These are phyloP conservation scores for Podospora pseudopauciseta DNA, from an alignment of 495 filamentous ascomycete species.

Conservation along the genomic window DNA sequence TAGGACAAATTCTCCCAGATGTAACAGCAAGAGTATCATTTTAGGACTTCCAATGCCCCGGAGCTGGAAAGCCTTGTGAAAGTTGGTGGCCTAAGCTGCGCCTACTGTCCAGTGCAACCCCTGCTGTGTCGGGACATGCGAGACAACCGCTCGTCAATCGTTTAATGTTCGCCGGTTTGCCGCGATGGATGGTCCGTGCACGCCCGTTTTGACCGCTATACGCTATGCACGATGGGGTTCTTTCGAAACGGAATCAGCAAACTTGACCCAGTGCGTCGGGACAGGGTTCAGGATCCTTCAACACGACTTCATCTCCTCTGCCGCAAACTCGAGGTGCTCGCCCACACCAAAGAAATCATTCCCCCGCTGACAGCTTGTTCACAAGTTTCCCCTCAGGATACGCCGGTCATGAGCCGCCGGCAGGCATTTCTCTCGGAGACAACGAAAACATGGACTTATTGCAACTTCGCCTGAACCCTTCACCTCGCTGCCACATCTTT, in stretches of 20 bases:
- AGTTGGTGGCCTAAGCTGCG: constrained; percentile 27
- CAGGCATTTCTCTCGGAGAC: neutral
- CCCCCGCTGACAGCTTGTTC: neutral
- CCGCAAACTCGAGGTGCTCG: neutral
- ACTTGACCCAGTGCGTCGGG: neutral
- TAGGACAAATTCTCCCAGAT: neutral
- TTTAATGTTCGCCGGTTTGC: neutral
- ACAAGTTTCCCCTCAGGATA: neutral
- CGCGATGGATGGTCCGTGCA: constrained; percentile 3
- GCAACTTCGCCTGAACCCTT: neutral
- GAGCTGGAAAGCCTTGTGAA: constrained; percentile 22
- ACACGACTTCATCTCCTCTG: constrained; percentile 17
- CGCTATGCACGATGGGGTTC: constrained; percentile 16
- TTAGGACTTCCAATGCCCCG: constrained; percentile 15
- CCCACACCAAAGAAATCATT: neutral
- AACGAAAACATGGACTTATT: neutral
- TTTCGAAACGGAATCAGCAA: constrained; percentile 23
- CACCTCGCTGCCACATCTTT: neutral
- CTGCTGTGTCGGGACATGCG: constrained; percentile 12
- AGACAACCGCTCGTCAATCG: constrained; percentile 17
- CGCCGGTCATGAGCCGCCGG: neutral
- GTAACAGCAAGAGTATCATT: constrained; percentile 1
- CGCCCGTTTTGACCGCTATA: neutral
- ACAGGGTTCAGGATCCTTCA: constrained; percentile 28
- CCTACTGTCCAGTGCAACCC: constrained; percentile 12